phyloP scores from a whole-genome alignment of 2,329 filamentous ascomycete species.

The Exophiala calicioides region DNA sequence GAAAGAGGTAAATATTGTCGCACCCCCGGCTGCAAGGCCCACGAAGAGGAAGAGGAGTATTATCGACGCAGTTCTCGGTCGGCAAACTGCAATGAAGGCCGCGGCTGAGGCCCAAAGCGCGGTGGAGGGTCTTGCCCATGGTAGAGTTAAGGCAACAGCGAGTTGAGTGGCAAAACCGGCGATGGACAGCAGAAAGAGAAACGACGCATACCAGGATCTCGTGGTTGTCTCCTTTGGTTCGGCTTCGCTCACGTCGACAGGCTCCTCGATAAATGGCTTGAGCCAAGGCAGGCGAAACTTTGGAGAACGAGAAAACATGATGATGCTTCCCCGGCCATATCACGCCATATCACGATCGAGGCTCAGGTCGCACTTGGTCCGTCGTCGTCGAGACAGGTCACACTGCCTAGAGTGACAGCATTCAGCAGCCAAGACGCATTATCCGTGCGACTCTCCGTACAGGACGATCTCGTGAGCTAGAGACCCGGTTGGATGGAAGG shows the following conservation, averaged over 20 bases:
- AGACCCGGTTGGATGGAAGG: too few species aligned
- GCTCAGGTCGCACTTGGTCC: neutral
- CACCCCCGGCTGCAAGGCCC: conserved; percentile 7
- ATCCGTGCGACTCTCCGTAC: too few species aligned
- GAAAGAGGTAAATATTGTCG: conserved; percentile 7
- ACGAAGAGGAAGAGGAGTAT: conserved; percentile 15
- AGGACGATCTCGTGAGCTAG: too few species aligned
- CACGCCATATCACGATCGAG: too few species aligned
- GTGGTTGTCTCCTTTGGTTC: conserved; percentile 4
- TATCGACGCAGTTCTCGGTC: conserved; percentile 22
- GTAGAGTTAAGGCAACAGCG: conserved; percentile 8
- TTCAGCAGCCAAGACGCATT: too few species aligned
- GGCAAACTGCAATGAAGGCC: conserved; percentile 9
- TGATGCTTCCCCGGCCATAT: neutral
- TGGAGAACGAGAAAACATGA: neutral
- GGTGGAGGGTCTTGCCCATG: conserved; percentile 14
- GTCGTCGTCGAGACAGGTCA: neutral
- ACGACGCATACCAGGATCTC: conserved; percentile 10
- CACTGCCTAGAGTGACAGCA: too few species aligned
- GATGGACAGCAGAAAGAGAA: conserved; percentile 19
- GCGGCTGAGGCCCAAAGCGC: conserved; percentile 17
- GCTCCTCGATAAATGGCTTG: conserved; percentile 26
- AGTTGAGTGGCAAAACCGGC: conserved; percentile 19
- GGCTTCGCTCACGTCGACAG: conserved; percentile 4
- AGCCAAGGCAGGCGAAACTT: conserved; percentile 14